These are phyloP conservation scores for Leishmania tropica DNA, from an alignment of 208 protist genomes.

Conservation along the genomic window DNA sequence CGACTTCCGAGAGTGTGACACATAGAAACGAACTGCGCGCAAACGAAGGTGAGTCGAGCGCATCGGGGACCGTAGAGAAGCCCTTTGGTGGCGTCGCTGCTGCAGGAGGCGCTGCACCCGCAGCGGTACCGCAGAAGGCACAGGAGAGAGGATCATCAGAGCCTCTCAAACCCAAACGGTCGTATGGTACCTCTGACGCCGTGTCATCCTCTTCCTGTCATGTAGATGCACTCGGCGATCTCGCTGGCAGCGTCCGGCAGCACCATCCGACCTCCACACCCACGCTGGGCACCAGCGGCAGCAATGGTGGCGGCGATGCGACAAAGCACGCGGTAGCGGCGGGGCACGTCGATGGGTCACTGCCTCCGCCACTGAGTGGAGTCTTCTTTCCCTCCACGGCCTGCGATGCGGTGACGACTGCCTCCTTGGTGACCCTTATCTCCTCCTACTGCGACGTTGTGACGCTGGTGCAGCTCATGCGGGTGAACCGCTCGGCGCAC, in stretches of 20 bases:
- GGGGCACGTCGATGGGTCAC: not conserved
- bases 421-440: conserved; percentile 26
- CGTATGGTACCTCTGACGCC: not conserved
- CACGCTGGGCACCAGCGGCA: not conserved
- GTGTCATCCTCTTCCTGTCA: not conserved
- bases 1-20: not conserved
- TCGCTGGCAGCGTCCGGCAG: not conserved
- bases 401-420: not conserved
- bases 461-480: conserved; percentile 49
- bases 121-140: not conserved
- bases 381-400: conserved; percentile 18
- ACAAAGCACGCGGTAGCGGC: not conserved
- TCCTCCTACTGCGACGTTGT: conserved; percentile 47
- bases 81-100: not conserved
- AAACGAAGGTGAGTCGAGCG: not conserved
- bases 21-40: not conserved
- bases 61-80: not conserved
- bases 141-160: not conserved
- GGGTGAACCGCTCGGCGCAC: conserved; percentile 38
- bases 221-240: not conserved
- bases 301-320: not conserved
- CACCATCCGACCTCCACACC: not conserved
- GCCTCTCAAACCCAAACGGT: not conserved
- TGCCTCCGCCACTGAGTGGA: not conserved
- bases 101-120: not conserved